These are phyloP conservation scores for Rhizopus delemar DNA, from an alignment of 371 early-diverging fungal species.

Conservation along the genomic window DNA sequence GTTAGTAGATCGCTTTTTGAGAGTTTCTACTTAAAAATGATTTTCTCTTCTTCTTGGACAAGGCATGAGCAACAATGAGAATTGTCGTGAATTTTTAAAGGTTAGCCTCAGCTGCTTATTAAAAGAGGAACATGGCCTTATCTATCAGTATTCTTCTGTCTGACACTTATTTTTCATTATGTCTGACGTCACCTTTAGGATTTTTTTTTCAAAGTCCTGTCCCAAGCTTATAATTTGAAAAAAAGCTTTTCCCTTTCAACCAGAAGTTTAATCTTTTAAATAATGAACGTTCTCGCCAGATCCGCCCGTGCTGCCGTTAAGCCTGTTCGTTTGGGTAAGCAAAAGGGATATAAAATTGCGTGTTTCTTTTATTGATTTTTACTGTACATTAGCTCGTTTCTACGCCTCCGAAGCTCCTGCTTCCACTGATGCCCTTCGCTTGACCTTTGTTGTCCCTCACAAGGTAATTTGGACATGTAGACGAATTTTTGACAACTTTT, in stretches of 20 bases:
- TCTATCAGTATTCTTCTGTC: no score
- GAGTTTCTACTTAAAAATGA: neutral
- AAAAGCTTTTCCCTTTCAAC: slow-evolving; percentile 19
- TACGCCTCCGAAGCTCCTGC: slow-evolving; percentile 78
- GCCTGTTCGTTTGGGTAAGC: slow-evolving; percentile 54
- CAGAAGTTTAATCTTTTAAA: slow-evolving; percentile 15
- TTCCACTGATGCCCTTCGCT: slow-evolving; percentile 74
- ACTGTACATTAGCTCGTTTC: slow-evolving; percentile 52
- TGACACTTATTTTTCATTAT: neutral
- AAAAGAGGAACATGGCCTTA: no score
- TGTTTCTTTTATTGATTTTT: neutral
- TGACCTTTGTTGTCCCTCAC: slow-evolving; percentile 93
- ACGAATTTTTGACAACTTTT: neutral
- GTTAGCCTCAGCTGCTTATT: no score
- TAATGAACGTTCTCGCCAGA: slow-evolving; percentile 66
- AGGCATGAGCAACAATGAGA: neutral
- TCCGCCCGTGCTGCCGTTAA: slow-evolving; percentile 56
- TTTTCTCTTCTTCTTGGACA: neutral
- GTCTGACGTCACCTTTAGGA: slow-evolving; percentile 1
- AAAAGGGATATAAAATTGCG: neutral
- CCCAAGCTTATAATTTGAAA: slow-evolving; percentile 20
- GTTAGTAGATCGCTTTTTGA: neutral
- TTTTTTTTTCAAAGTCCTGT: slow-evolving; percentile 30
- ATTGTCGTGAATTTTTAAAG: no score
- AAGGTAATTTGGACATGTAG: slow-evolving; percentile 55